A percentile compares a stretch with the other conserved stretches of the same genome.
Conservation (phyloP, 768 basidiomycete species). For the Zangia roseola region DNA sequence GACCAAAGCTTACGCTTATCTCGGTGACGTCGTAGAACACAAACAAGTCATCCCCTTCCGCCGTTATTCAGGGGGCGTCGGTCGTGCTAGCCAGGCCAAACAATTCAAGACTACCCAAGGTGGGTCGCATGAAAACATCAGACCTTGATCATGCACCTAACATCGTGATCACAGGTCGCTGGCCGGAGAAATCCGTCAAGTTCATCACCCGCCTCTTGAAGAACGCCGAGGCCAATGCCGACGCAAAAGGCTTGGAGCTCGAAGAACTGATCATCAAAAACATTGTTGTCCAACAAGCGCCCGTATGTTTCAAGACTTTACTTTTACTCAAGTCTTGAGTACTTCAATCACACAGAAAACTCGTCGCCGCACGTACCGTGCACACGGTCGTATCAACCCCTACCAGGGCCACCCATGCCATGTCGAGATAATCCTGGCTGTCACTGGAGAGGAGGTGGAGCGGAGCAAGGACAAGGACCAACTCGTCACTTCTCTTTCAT, state of each 20-base stretch:
- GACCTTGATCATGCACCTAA: background rate
- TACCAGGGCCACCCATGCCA: constrained; percentile 99
- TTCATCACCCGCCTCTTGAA: constrained; percentile 93
- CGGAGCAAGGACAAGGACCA: constrained; percentile 82
- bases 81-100: constrained; percentile 92
- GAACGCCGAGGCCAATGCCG: constrained; percentile 99
- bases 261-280: constrained; percentile 94
- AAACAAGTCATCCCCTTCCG: constrained; percentile 97
- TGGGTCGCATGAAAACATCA: constrained; percentile 38
- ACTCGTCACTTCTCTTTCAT: constrained; percentile 50
- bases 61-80: constrained; percentile 92
- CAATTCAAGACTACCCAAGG: constrained; percentile 97
- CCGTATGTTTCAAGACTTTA: constrained; percentile 52
- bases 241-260: constrained; percentile 91
- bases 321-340: constrained; percentile 2
- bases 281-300: constrained; percentile 98
- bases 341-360: constrained; percentile 66
- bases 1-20: constrained; percentile 93
- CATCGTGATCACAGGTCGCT: constrained; percentile 69
- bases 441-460: constrained; percentile 80
- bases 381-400: constrained; percentile 96
- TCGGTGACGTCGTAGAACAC: constrained; percentile 92
- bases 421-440: constrained; percentile 89
- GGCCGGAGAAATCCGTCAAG: constrained; percentile 98
- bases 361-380: constrained; percentile 98